These are phyloP conservation scores for Melanomma pulvis-pyrius DNA, from an alignment of 495 filamentous ascomycete species.

Conservation along the genomic window DNA sequence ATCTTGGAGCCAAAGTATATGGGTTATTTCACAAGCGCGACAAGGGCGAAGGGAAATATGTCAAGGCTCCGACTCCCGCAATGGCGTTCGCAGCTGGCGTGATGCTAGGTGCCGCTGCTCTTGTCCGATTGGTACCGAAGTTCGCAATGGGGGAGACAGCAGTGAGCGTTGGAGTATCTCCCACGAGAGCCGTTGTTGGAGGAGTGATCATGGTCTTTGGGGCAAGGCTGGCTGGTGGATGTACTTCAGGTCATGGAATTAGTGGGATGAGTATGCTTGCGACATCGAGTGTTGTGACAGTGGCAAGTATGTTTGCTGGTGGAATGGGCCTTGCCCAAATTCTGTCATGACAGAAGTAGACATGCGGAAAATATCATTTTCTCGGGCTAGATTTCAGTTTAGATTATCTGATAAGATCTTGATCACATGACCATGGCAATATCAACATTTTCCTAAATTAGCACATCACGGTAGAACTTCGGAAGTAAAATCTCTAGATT, in stretches of 20 bases:
- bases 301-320: conserved; percentile 25
- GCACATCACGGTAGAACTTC: too few species aligned
- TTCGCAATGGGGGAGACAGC: conserved; percentile 7
- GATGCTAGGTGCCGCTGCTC: conserved; percentile 19
- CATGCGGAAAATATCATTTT: not conserved
- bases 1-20: conserved; percentile 19
- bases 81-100: conserved; percentile 25
- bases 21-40: conserved; percentile 6
- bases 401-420: too few species aligned
- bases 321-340: conserved; percentile 25
- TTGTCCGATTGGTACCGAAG: conserved; percentile 17
- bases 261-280: conserved; percentile 32
- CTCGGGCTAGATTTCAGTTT: not conserved
- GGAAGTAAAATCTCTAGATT: too few species aligned
- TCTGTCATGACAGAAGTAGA: conserved; percentile 4
- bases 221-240: conserved; percentile 27
- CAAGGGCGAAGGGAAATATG: conserved; percentile 3
- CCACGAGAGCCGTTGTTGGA: conserved; percentile 18
- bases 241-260: conserved; percentile 33
- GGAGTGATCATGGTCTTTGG: conserved; percentile 28
- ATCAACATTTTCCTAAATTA: not conserved
- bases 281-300: conserved; percentile 25
- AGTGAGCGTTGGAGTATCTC: conserved; percentile 6
- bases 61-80: not conserved
- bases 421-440: too few species aligned